Evolutionary conservation across 2,329 filamentous ascomycete genomes (phyloP), one percentile per base, ranked within the genome.

Genomic region (Byssochlamys sp.): DNA sequence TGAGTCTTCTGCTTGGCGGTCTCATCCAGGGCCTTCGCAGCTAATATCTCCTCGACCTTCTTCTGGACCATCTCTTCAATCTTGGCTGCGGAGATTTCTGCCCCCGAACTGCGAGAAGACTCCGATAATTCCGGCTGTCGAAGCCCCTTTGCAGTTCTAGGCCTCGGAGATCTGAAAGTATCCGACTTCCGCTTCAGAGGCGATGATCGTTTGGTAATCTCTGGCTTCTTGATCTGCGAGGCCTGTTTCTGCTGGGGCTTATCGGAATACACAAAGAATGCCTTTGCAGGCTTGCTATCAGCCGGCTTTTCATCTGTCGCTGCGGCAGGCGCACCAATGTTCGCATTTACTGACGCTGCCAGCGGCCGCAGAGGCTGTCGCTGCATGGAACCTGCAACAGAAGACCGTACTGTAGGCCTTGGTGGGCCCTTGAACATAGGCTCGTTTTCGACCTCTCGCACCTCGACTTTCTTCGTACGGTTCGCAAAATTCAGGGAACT

Each of bases 401-500:
- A 75, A 62, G 63, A 71, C 66, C 64, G 74, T 64, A 62, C 67
- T 11, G 68, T 74, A n/a, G 81, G 78, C 57, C 84, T 81, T 28
- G 87, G 84, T 57, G 84, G 81, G 56, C 88, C 86, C 69, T 89
- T 90, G 77, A 90, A 95, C 48, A 96, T 86, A 3, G 95, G 87
- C 68, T 96, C 91, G 68, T 97, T 97, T 73, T 97, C 92, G 58
- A 96, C 89, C 72, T 97, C 94, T 54, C 90, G 87, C 10, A 96
- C 88, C 72, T 97, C 92, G 64, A 97, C 96, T 67, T 95, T 90
- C 78, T 96, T 96, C 26, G 92, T 95, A 10, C 92, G 84, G 55
- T 94, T 96, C 67, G 91, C 94, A 67, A 97, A 94, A 69, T 96
- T 96, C 55, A 97, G 78, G 61, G 91, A 96, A 73, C 90, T 95